These are phyloP conservation scores for Jaminaea rosea DNA, from an alignment of 1,284 basidiomycete species.

Conservation along the genomic window DNA sequence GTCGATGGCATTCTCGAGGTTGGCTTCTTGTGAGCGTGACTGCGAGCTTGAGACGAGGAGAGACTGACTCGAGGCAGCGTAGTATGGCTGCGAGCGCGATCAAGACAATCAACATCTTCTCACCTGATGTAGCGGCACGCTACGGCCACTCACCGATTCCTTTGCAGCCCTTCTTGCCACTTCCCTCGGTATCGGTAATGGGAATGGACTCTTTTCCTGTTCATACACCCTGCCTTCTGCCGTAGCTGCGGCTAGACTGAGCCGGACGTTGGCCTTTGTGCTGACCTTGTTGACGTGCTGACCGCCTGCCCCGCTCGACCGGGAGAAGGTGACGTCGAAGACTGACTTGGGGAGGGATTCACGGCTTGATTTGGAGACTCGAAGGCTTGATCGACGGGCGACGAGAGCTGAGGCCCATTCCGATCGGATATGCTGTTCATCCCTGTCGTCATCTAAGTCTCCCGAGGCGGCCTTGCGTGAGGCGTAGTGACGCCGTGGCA, in stretches of 20 bases:
- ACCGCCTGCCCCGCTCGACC: background rate
- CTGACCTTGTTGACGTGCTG: slow-evolving; percentile 1
- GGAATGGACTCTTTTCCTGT: too few relatives aligned
- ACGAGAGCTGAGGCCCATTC: too few relatives aligned
- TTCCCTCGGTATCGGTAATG: background rate
- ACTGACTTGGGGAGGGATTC: background rate
- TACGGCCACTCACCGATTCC: background rate
- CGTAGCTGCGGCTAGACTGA: too few relatives aligned
- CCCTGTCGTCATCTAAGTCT: too few relatives aligned
- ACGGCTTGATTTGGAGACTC: too few relatives aligned
- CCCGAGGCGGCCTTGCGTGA: too few relatives aligned
- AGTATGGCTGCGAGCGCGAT: background rate
- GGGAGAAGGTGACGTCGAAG: background rate
- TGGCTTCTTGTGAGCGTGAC: background rate
- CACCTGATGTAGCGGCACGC: too few relatives aligned
- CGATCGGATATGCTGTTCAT: too few relatives aligned
- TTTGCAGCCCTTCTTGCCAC: background rate
- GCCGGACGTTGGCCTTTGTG: background rate
- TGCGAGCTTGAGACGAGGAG: background rate
- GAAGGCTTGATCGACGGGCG: too few relatives aligned
- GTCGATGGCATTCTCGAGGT: background rate
- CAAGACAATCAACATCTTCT: background rate
- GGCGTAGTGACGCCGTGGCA: too few relatives aligned
- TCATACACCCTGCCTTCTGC: too few relatives aligned
- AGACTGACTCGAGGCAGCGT: background rate